These are phyloP conservation scores for Kregervanrija delftensis DNA, from an alignment of 805 yeast genomes.

Conservation along the genomic window DNA sequence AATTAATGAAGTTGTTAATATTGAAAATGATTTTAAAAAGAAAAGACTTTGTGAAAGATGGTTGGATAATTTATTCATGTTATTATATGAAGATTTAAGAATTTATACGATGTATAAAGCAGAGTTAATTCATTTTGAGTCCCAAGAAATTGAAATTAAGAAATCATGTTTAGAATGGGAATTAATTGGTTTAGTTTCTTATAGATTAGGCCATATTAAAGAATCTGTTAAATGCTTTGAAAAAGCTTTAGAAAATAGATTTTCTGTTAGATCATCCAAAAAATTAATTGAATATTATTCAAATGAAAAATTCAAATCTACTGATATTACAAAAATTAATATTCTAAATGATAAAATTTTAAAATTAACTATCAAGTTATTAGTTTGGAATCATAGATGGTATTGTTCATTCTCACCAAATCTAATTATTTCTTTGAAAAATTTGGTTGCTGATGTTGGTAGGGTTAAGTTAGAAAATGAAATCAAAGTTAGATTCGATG, in stretches of 20 bases:
- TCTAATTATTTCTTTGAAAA: conserved; percentile 49
- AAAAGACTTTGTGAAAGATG: conserved; percentile 68
- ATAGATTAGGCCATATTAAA: conserved; percentile 74
- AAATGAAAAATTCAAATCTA: conserved; percentile 32
- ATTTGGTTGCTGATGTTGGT: conserved; percentile 70
- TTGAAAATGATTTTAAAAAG: conserved; percentile 41
- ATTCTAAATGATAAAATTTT: conserved; percentile 52
- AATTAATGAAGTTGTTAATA: not conserved
- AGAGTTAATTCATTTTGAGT: conserved; percentile 80
- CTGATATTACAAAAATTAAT: conserved; percentile 17
- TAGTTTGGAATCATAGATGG: conserved; percentile 99
- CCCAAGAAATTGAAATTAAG: conserved; percentile 50
- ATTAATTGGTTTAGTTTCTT: conserved; percentile 77
- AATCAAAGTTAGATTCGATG: conserved; percentile 59
- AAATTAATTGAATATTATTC: conserved; percentile 63
- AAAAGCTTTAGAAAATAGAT: conserved; percentile 63
- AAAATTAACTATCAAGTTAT: conserved; percentile 63
- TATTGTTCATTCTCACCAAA: conserved; percentile 82
- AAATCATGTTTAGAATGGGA: conserved; percentile 69
- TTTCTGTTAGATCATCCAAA: conserved; percentile 73
- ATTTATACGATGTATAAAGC: conserved; percentile 92
- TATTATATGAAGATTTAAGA: conserved; percentile 64
- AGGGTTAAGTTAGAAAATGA: conserved; percentile 68
- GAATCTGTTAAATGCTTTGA: conserved; percentile 85
- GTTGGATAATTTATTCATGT: conserved; percentile 65